A percentile compares a stretch with the other conserved stretches of the same genome.
phyloP scores from a whole-genome alignment of 306 rosid species.

The Hippophae tibetana region DNA sequence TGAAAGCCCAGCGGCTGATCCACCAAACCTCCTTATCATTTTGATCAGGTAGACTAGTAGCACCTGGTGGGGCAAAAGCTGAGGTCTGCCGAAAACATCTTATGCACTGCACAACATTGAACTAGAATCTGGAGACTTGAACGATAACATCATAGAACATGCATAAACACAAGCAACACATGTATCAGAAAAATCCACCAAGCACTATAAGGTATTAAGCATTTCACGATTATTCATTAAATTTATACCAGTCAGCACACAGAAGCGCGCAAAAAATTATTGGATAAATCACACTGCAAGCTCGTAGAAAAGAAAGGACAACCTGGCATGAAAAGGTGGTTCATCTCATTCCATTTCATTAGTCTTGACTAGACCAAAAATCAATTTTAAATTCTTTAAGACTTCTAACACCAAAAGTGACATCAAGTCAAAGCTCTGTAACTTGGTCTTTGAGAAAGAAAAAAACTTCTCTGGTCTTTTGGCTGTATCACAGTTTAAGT shows the following conservation, averaged over 20 bases:
- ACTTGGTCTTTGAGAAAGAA: not conserved
- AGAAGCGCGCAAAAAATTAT: too few relatives aligned
- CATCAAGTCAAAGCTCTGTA: constrained; percentile 6
- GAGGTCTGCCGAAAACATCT: constrained; percentile 96
- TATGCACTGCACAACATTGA: constrained; percentile 63
- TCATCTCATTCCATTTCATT: constrained; percentile 4
- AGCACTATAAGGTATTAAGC: not conserved
- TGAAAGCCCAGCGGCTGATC: constrained; percentile 95
- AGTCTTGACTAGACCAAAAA: too few relatives aligned
- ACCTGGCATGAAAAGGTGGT: too few relatives aligned
- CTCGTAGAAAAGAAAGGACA: too few relatives aligned
- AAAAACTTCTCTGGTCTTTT: too few relatives aligned
- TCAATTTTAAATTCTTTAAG: too few relatives aligned
- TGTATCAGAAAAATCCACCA: constrained; percentile 9
- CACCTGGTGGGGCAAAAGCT: constrained; percentile 62
- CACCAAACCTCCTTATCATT: constrained; percentile 73
- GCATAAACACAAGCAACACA: constrained; percentile 36
- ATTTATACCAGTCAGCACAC: too few relatives aligned
- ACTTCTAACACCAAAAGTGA: constrained; percentile 17
- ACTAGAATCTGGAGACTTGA: constrained; percentile 5
- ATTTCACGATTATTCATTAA: too few relatives aligned
- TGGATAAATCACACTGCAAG: constrained; percentile 23
- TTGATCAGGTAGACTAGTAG: constrained; percentile 38
- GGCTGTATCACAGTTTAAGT: not conserved
- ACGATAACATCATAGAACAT: not conserved